A percentile compares a stretch with the other conserved stretches of the same genome.
Evolutionary conservation across 2,329 filamentous ascomycete species (phyloP).

Genomic region (Parastagonospora avenae): DNA sequence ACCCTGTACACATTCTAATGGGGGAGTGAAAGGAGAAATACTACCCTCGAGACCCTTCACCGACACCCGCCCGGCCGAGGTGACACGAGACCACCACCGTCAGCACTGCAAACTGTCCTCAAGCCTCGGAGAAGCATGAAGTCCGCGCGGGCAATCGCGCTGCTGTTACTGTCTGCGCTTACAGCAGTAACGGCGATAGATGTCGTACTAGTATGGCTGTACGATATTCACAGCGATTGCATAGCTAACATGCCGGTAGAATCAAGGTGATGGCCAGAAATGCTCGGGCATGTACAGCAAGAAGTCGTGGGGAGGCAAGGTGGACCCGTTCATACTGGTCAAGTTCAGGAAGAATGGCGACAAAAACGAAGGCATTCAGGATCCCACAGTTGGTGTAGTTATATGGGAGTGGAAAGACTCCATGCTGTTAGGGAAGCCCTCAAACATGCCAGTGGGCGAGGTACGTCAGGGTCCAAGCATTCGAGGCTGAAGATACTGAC

Average conservation of each 20-base stretch:
- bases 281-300: slow-evolving; percentile 95
- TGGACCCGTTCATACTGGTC: slow-evolving; percentile 87
- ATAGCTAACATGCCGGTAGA: slow-evolving; percentile 55
- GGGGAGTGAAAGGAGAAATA: not conserved
- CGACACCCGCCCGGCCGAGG: slow-evolving; percentile 1
- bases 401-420: slow-evolving; percentile 96
- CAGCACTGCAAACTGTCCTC: slow-evolving; percentile 38
- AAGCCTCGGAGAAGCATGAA: slow-evolving; percentile 40
- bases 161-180: slow-evolving; percentile 42
- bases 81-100: slow-evolving; percentile 5
- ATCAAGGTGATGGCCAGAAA: slow-evolving; percentile 79
- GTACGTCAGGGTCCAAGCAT: slow-evolving; percentile 18
- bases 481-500: slow-evolving; percentile 24
- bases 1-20: not conserved
- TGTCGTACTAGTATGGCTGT: slow-evolving; percentile 37
- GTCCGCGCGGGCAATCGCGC: slow-evolving; percentile 34
- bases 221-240: not conserved
- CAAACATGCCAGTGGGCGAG: slow-evolving; percentile 34
- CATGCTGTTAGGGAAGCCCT: slow-evolving; percentile 72
- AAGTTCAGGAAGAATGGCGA: slow-evolving; percentile 69
- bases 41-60: not conserved
- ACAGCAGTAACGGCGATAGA: slow-evolving; percentile 45
- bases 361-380: slow-evolving; percentile 61
- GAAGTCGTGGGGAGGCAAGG: slow-evolving; percentile 82
- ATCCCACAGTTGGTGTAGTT: slow-evolving; percentile 80